Percentiles rank a stretch among this genome's conserved stretches.
These are phyloP conservation scores for Globisporangium abappressorium DNA, from an alignment of 352 stramenopile species.

Conservation along the genomic window DNA sequence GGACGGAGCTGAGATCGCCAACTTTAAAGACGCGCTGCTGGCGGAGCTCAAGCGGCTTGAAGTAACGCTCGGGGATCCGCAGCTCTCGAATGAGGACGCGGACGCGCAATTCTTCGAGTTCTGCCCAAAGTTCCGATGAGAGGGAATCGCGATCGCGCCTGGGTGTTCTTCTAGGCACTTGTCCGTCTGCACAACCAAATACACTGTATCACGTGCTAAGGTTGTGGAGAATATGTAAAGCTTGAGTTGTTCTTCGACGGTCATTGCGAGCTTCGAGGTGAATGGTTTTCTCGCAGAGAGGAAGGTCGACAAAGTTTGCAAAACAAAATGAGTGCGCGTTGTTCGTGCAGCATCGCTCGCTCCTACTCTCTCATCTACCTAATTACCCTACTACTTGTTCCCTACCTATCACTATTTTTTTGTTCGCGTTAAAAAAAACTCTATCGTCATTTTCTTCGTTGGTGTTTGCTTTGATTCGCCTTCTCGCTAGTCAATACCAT, in stretches of 20 bases:
- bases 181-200: no score
- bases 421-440: neutral
- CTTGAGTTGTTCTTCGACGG: neutral
- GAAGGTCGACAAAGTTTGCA: neutral
- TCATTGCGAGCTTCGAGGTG: neutral
- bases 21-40: no score
- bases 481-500: neutral
- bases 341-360: neutral
- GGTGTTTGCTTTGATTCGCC: no score
- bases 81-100: no score
- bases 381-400: neutral
- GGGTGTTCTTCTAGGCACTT: no score
- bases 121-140: no score
- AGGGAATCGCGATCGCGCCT: no score
- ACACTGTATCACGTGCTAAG: no score
- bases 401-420: slow-evolving; percentile 1
- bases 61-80: no score
- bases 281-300: neutral
- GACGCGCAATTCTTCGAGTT: no score
- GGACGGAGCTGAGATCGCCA: no score
- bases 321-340: slow-evolving; percentile 1
- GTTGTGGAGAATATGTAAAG: neutral
- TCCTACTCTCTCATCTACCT: neutral
- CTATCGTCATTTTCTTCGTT: neutral
- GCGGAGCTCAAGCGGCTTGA: no score